Evolutionary conservation across 192 early-diverging fungal species (phyloP).

Genomic region (Dissophora ornata): DNA sequence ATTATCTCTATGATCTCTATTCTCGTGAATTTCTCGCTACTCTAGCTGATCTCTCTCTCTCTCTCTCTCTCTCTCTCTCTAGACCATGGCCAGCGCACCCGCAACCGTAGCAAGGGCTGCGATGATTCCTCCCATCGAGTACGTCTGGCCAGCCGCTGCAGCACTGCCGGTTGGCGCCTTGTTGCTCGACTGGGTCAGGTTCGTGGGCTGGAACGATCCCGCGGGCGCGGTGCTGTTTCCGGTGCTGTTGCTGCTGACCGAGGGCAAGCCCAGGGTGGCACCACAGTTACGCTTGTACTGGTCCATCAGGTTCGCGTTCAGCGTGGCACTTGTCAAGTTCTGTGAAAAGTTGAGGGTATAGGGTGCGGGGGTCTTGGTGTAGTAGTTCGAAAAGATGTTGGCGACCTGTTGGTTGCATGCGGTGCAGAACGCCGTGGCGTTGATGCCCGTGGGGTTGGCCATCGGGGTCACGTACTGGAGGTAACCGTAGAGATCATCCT

Average conservation of each 20-base stretch:
- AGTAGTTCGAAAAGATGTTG: constrained; percentile 50
- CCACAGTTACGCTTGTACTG: constrained; percentile 30
- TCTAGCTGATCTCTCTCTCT: neutral
- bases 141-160: neutral
- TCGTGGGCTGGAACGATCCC: constrained; percentile 23
- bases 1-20: too few relatives aligned
- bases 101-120: neutral
- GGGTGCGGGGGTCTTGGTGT: constrained; percentile 35
- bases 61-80: neutral
- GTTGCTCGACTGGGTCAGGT: constrained; percentile 1
- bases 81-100: neutral
- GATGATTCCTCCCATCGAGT: neutral
- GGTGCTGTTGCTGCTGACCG: neutral
- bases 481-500: constrained; percentile 46
- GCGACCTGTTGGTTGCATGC: constrained; percentile 43
- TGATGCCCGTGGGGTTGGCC: neutral
- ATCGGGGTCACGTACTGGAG: constrained; percentile 47
- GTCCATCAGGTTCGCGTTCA: constrained; percentile 8
- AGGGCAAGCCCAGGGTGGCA: constrained; percentile 9
- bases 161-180: neutral
- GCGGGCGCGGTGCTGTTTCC: neutral
- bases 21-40: neutral
- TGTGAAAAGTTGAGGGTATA: constrained; percentile 23
- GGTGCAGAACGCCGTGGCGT: constrained; percentile 31
- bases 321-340: neutral